Conservation (phyloP, 192 early-diverging fungal species). For the Dispira parvispora region DNA sequence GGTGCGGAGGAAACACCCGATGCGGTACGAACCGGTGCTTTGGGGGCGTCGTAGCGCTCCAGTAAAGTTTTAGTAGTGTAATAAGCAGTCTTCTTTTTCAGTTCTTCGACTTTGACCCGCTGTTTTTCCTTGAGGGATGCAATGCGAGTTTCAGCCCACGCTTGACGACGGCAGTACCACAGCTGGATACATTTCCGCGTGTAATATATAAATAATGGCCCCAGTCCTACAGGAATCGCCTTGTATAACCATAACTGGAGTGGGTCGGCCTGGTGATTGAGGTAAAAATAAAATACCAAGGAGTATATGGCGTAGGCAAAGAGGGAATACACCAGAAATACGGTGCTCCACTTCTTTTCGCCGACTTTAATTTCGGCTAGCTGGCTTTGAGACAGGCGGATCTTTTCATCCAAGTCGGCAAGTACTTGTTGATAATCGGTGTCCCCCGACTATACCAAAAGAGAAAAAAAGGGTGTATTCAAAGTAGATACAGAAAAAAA, state of each 20-base stretch:
- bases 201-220: slow-evolving; percentile 22
- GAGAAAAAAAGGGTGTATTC: too few species aligned
- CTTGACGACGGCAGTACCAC: slow-evolving; percentile 16
- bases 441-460: not conserved
- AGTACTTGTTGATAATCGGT: slow-evolving; percentile 40
- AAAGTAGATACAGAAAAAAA: too few species aligned
- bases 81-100: slow-evolving; percentile 89
- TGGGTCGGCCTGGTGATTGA: slow-evolving; percentile 17
- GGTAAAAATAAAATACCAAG: slow-evolving; percentile 24
- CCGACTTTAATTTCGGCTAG: slow-evolving; percentile 15
- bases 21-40: not conserved
- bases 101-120: slow-evolving; percentile 69
- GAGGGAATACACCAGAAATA: slow-evolving; percentile 23
- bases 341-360: slow-evolving; percentile 17
- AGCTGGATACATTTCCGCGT: not conserved
- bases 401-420: slow-evolving; percentile 35
- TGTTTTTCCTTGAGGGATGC: slow-evolving; percentile 30
- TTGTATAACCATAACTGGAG: slow-evolving; percentile 15
- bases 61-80: slow-evolving; percentile 77
- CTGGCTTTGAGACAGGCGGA: slow-evolving; percentile 27
- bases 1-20: not conserved
- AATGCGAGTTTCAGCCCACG: slow-evolving; percentile 15
- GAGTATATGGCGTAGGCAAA: slow-evolving; percentile 23
- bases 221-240: slow-evolving; percentile 12
- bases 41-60: slow-evolving; percentile 61